phyloP scores from a whole-genome alignment of 441 rosid species.

The Theobroma grandiflorum region DNA sequence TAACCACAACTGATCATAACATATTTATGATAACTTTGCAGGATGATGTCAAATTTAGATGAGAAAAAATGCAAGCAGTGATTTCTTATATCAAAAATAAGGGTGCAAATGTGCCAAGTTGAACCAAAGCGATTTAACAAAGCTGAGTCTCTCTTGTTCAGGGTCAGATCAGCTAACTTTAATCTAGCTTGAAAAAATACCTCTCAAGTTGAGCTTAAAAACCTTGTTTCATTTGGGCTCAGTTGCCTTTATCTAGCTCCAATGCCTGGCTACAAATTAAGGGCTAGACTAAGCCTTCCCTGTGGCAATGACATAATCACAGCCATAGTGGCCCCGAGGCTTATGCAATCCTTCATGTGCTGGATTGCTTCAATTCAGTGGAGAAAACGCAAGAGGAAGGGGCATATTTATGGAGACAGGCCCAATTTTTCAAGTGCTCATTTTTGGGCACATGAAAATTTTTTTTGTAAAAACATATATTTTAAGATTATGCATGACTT shows the following conservation, averaged over 20 bases:
- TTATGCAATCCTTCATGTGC: not conserved
- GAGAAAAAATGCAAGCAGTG: too few relatives aligned
- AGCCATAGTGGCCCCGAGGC: not conserved
- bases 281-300: not conserved
- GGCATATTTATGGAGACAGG: not conserved
- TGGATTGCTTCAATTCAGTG: not conserved
- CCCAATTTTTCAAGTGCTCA: conserved; percentile 10
- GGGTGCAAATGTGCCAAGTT: not conserved
- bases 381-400: not conserved
- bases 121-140: not conserved
- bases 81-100: not conserved
- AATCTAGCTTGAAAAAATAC: not conserved
- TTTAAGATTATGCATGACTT: not conserved
- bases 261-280: not conserved
- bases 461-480: not conserved
- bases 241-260: not conserved
- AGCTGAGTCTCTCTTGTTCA: not conserved
- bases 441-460: not conserved
- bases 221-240: not conserved
- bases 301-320: not conserved
- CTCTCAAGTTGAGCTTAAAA: not conserved
- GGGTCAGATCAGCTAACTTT: not conserved
- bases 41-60: too few relatives aligned
- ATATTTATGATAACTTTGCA: too few relatives aligned
- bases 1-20: too few relatives aligned